phyloP scores from a whole-genome alignment of 768 basidiomycete genomes.

The Leccinum obscurum region DNA sequence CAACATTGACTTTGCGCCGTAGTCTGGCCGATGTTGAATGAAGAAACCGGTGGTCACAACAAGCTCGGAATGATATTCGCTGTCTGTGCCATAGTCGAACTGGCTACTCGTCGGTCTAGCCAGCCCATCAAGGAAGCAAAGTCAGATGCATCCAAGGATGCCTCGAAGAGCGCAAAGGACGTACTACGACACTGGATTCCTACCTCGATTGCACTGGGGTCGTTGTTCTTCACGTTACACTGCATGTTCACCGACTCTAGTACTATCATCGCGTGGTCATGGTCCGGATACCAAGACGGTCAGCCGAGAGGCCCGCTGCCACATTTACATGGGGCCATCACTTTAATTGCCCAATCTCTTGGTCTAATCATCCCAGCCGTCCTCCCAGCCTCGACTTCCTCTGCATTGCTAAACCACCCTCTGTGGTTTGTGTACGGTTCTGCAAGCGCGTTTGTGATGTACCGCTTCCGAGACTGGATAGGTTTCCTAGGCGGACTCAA shows the following conservation, averaged over 20 bases:
- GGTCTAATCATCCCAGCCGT: constrained; percentile 50
- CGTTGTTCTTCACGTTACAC: constrained; percentile 70
- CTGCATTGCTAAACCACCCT: constrained; percentile 42
- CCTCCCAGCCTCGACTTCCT: constrained; percentile 21
- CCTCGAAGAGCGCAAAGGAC: constrained; percentile 5
- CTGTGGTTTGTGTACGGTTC: constrained; percentile 56
- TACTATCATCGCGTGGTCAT: constrained; percentile 83
- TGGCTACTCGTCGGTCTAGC: constrained; percentile 42
- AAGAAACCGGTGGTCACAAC: constrained; percentile 68
- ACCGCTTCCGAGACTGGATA: constrained; percentile 60
- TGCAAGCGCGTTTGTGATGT: constrained; percentile 55
- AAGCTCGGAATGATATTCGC: constrained; percentile 62
- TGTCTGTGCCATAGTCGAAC: constrained; percentile 56
- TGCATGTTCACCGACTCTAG: constrained; percentile 73
- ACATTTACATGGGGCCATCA: constrained; percentile 67
- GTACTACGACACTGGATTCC: constrained; percentile 35
- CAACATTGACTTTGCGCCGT: background rate
- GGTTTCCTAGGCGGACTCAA: constrained; percentile 71
- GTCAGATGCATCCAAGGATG: background rate
- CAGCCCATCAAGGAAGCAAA: constrained; percentile 5
- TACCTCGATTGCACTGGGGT: constrained; percentile 59
- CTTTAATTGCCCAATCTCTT: constrained; percentile 59
- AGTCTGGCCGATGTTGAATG: constrained; percentile 82
- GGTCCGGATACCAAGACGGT: constrained; percentile 78
- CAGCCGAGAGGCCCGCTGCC: constrained; percentile 68